phyloP scores from a whole-genome alignment of 2,329 filamentous ascomycete genomes.

The Dendrostoma leiphaemia region DNA sequence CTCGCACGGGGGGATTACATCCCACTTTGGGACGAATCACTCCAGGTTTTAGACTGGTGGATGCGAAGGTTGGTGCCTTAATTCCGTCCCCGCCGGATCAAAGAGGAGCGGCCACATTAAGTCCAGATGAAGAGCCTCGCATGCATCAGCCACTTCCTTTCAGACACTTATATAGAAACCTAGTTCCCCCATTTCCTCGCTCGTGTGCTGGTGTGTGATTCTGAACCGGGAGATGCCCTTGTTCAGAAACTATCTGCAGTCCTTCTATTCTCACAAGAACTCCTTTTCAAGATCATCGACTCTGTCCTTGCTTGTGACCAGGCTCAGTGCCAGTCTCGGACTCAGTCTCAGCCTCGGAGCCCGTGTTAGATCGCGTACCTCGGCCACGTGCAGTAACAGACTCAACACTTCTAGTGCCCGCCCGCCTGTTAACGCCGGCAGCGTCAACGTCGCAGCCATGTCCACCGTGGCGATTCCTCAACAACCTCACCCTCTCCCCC shows the following conservation, averaged over 20 bases:
- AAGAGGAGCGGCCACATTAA: not conserved
- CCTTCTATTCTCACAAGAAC: not conserved
- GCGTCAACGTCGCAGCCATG: constrained; percentile 24
- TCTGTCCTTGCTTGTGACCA: not conserved
- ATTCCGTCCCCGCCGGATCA: constrained; percentile 1
- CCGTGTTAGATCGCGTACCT: not conserved
- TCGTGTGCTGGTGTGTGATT: too few relatives aligned
- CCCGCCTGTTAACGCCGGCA: constrained; percentile 8
- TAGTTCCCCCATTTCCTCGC: not conserved
- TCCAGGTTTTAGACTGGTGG: too few relatives aligned
- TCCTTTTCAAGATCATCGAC: not conserved
- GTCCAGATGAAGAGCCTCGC: too few relatives aligned
- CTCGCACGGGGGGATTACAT: not conserved
- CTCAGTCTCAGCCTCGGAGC: too few relatives aligned
- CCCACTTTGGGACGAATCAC: not conserved
- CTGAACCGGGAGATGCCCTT: not conserved
- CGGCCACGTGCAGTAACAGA: constrained; percentile 6
- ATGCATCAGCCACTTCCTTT: not conserved
- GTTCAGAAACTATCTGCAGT: not conserved
- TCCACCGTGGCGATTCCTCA: constrained; percentile 25
- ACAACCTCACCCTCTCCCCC: constrained; percentile 15
- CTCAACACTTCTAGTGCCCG: not conserved
- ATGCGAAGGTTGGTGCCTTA: not conserved
- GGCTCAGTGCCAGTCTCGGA: too few relatives aligned
- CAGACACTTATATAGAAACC: not conserved